A percentile compares a stretch with the other conserved stretches of the same genome.
Evolutionary conservation across 2,329 filamentous ascomycete genomes (phyloP).

Genomic region (Bipolaris cookei): DNA sequence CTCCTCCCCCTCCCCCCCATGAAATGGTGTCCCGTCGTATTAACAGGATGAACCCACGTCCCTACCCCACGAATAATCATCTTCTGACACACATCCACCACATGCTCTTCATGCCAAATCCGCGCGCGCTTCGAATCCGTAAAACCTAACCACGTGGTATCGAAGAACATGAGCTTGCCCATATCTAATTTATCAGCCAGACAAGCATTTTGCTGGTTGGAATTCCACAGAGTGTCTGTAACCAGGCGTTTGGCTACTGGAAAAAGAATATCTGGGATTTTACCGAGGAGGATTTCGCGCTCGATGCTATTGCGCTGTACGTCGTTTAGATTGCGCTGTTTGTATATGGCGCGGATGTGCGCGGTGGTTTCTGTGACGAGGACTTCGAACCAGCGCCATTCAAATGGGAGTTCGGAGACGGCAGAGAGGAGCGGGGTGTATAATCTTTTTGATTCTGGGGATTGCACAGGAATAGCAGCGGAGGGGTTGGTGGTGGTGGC

Average conservation of each 20-base stretch:
- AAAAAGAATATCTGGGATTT: constrained; percentile 59
- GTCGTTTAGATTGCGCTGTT: constrained; percentile 52
- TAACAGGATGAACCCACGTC: constrained; percentile 32
- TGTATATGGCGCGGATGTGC: constrained; percentile 66
- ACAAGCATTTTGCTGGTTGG: constrained; percentile 45
- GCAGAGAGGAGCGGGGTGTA: constrained; percentile 49
- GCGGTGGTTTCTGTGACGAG: constrained; percentile 66
- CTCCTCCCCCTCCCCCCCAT: constrained; percentile 24
- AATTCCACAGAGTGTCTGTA: constrained; percentile 46
- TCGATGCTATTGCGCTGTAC: constrained; percentile 58
- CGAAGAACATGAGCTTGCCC: constrained; percentile 72
- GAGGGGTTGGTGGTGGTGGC: constrained; percentile 37
- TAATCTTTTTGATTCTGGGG: constrained; percentile 53
- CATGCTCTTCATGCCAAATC: constrained; percentile 65
- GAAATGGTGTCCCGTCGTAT: constrained; percentile 3
- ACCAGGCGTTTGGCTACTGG: constrained; percentile 58
- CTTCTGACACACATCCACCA: constrained; percentile 65
- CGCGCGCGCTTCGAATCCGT: constrained; percentile 64
- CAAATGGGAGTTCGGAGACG: constrained; percentile 51
- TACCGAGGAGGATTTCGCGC: constrained; percentile 59
- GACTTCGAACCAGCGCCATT: constrained; percentile 54
- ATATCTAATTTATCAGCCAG: constrained; percentile 68
- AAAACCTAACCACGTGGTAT: constrained; percentile 73
- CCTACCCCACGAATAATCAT: constrained; percentile 47
- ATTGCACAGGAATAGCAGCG: constrained; percentile 47